Evolutionary conservation across 2,329 filamentous ascomycete genomes (phyloP).

Genomic region (Ophiocordyceps robertsii): DNA sequence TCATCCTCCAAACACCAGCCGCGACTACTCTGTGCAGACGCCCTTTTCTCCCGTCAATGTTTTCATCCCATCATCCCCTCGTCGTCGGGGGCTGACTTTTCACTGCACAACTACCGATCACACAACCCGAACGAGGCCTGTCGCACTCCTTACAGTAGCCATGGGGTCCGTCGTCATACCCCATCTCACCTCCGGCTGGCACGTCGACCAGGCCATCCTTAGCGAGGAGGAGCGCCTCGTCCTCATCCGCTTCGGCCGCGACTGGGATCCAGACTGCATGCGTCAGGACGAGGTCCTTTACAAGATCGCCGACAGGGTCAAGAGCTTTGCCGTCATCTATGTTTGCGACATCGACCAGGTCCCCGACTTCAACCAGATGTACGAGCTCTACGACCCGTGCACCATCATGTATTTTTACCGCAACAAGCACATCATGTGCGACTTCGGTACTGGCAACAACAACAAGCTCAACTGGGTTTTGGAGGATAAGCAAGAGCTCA

Average conservation of each 20-base stretch:
- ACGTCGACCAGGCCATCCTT: conserved; percentile 90
- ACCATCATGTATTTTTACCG: conserved; percentile 96
- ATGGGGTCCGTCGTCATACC: conserved; percentile 84
- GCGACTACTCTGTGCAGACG: too few relatives aligned
- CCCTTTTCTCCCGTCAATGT: too few relatives aligned
- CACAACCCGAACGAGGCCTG: too few relatives aligned
- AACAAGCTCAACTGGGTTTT: conserved; percentile 93
- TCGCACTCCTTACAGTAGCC: neutral
- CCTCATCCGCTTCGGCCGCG: conserved; percentile 84
- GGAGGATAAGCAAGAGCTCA: conserved; percentile 95
- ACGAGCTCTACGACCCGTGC: conserved; percentile 80
- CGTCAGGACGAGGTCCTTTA: conserved; percentile 84
- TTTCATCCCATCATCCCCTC: neutral
- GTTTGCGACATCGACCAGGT: conserved; percentile 86
- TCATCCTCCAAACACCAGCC: too few relatives aligned
- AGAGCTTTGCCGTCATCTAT: conserved; percentile 89
- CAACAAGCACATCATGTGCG: conserved; percentile 98
- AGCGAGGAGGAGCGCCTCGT: conserved; percentile 85
- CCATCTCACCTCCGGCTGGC: conserved; percentile 86
- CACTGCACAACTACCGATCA: too few relatives aligned
- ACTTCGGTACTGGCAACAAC: conserved; percentile 96
- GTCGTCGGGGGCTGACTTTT: too few relatives aligned
- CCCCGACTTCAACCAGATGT: conserved; percentile 93
- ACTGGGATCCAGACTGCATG: conserved; percentile 63
- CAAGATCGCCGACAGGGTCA: conserved; percentile 83